phyloP scores from a whole-genome alignment of 1,284 basidiomycete genomes.

The Papiliotrema nemorosa region DNA sequence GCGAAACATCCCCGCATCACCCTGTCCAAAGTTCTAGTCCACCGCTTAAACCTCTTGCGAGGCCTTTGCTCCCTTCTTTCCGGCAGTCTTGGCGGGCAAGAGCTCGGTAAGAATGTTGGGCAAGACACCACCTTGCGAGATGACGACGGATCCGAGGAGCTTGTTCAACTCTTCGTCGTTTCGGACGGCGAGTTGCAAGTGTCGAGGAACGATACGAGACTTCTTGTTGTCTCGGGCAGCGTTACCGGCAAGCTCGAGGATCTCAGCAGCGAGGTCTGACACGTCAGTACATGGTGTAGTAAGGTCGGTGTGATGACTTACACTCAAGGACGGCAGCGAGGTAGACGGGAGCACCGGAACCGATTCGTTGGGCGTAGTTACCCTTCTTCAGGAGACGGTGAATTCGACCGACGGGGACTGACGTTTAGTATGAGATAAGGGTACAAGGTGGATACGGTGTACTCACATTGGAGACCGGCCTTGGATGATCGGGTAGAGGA shows the following conservation, averaged over 20 bases:
- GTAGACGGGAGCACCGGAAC: slow-evolving; percentile 61
- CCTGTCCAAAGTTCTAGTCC: background rate
- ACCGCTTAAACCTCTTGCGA: slow-evolving; percentile 42
- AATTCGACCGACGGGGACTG: slow-evolving; percentile 79
- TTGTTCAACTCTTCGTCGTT: slow-evolving; percentile 69
- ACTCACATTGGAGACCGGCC: slow-evolving; percentile 67
- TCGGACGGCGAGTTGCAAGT: slow-evolving; percentile 83
- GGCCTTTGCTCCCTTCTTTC: slow-evolving; percentile 42
- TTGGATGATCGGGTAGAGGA: slow-evolving; percentile 72
- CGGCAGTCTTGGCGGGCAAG: slow-evolving; percentile 60
- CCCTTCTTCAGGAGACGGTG: slow-evolving; percentile 81
- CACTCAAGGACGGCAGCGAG: slow-evolving; percentile 61
- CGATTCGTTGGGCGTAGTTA: slow-evolving; percentile 74
- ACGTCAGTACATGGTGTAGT: slow-evolving; percentile 10
- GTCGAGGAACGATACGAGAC: slow-evolving; percentile 87
- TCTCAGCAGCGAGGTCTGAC: slow-evolving; percentile 71
- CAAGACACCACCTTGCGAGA: slow-evolving; percentile 87
- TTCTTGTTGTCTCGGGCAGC: slow-evolving; percentile 60
- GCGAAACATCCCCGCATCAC: background rate
- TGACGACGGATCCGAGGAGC: slow-evolving; percentile 70
- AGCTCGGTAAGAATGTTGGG: slow-evolving; percentile 67
- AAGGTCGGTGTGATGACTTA: slow-evolving; percentile 18
- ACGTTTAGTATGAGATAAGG: slow-evolving; percentile 21
- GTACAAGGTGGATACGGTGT: slow-evolving; percentile 5
- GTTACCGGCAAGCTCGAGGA: slow-evolving; percentile 83